Percentiles rank a stretch among this genome's conserved stretches.
These are phyloP conservation scores for Gynochthodes officinalis DNA, from an alignment of 257 asterid species.

Conservation along the genomic window DNA sequence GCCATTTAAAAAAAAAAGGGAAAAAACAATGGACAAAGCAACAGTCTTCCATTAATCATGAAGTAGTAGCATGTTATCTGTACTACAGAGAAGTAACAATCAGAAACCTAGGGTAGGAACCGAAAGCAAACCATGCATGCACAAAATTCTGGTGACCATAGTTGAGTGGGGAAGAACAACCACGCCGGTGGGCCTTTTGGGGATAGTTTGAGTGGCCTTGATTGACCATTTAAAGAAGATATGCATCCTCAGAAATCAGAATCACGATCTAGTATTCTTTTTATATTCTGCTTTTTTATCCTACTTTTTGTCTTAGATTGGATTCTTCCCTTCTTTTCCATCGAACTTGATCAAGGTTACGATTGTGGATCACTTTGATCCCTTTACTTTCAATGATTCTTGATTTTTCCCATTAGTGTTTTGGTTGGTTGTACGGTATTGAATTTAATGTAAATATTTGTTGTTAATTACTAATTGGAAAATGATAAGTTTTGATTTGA, in stretches of 20 bases:
- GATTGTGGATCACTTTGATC: neutral
- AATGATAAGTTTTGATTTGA: too few species aligned
- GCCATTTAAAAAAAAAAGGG: too few species aligned
- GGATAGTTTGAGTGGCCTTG: slow-evolving; percentile 1
- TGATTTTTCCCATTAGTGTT: neutral
- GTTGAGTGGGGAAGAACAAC: slow-evolving; percentile 9
- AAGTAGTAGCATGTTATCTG: too few species aligned
- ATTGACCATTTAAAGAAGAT: slow-evolving; percentile 7
- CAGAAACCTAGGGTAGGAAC: neutral
- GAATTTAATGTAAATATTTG: too few species aligned
- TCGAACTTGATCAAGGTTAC: slow-evolving; percentile 1
- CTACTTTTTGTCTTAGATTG: slow-evolving; percentile 13
- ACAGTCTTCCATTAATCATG: too few species aligned
- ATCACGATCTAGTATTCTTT: neutral
- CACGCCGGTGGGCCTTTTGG: slow-evolving; percentile 12
- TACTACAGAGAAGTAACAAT: neutral
- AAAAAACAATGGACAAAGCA: too few species aligned
- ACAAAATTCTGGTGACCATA: neutral
- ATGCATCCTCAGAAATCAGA: slow-evolving; percentile 7
- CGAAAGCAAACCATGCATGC: neutral
- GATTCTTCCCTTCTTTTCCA: slow-evolving; percentile 12
- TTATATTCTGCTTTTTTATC: slow-evolving; percentile 2
- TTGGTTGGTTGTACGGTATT: too few species aligned
- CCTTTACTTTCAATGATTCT: slow-evolving; percentile 5
- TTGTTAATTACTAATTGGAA: too few species aligned